Base-by-base conservation (phyloP, 2,329 filamentous ascomycete species). In the Hysterium pulicare region DNA sequence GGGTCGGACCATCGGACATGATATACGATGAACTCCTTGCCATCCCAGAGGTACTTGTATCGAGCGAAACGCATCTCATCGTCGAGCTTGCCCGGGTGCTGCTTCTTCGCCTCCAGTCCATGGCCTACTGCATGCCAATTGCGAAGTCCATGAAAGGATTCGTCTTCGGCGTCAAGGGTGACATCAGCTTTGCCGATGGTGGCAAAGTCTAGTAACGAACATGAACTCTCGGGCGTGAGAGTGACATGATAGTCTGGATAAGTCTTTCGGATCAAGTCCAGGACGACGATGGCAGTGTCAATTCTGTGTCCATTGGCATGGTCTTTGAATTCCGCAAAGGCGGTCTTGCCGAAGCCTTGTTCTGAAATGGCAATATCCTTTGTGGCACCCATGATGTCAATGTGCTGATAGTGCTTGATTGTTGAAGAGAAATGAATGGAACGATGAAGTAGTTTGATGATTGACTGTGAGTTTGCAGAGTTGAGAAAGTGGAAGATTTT, bases 231-330 rank as follows among this genome's bases (percentile, higher is more conserved):
- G 1, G 49, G 44, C 16, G 53, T 51, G 26, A 57, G 54, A 7
- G 59, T 61, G 37, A 61, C 51, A 28, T 60, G 57, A 36, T 54
- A 51, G 7, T 51, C 47, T 2, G 45, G 45, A 28, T 59, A 58
- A 3, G 33, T 35, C 17, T 51, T 42, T 21, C 57, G 58, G 30
- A 62, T 40, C 31, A 50, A 24, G 13, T 42, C 48, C 8, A 60
- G 36, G 6, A 50, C 34, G 2, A 40, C 41, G 0, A 47, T 48
- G 38, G 49, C 54, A 10, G 58, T 59, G 8, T 60, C 58, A n/a
- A 47, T 37, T 5, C 57, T 52, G n/a, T 41, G 23, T 7, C 47
- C 51, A 9, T 42, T 38, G 30, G 40, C 46, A 30, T 60, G 58
- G 5, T 43, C 13, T 16, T 52, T 56, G 47, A 57, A 62, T 2